Base-by-base conservation (phyloP, 1,139 yeast genomes). In the Blastobotrys persicus region DNA sequence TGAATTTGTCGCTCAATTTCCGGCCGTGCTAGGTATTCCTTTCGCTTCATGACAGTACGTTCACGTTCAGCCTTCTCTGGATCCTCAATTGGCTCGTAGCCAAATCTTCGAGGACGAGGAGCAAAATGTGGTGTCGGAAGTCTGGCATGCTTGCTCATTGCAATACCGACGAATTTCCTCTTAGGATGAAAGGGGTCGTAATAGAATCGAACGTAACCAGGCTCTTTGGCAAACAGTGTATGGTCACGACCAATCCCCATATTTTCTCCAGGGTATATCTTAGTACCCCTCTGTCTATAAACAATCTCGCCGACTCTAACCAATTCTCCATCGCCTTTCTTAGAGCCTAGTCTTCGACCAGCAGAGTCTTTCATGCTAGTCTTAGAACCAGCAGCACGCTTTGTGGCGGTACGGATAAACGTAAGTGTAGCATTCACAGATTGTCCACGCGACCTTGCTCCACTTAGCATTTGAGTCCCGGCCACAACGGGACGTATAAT, bases 101-200 rank as follows among this genome's bases (percentile, higher is more conserved):
- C 98, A 60, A 92, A 83, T 67, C 98, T 77, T 71, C 98, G 81
- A 23, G 80, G 74, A 45, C 92, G 78, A 44, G 98, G 97, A 23
- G 77, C 84, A 67, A 91, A 91, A 66, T 92, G 98, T 7, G 94
- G 88, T 9, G 88, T 81, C 33, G 98, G 98, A 44, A 92, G 76
- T 51, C 74, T 71, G 41, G 79, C 71, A 3, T 82, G 85, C 55
- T 77, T 76, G 43, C 74, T 74, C 52, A 92, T 75, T 1, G 95
- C 91, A 47, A 92, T 83, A 38, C 98, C 98, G 50, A 89, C 88
- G 63, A 87, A 87, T 66, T 85, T 85, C 67, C 98, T 81, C 64
- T 82, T 80, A 40, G 98, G 97, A 64, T 92, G 98, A 76, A 91
- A 91, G n/a, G 98, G 98, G 71, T 92, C 97, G 56, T 82, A 74